Conservation (phyloP, 495 filamentous ascomycete species). For the Hypoxylon perforatum region DNA sequence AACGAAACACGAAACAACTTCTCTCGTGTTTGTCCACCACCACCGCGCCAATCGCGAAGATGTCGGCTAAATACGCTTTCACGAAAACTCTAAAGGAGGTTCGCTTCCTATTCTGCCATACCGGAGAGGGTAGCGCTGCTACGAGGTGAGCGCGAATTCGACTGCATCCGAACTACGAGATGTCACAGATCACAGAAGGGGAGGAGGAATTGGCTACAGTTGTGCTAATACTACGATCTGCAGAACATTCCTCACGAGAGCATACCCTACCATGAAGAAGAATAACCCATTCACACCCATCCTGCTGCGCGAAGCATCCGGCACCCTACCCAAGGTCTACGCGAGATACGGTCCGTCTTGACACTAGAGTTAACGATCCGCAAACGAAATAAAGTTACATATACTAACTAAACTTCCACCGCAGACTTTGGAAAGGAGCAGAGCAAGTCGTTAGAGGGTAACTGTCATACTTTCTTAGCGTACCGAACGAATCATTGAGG, state of each 20-base stretch:
- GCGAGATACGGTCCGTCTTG: constrained; percentile 87
- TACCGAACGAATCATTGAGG: constrained; percentile 8
- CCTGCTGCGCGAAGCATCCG: constrained; percentile 89
- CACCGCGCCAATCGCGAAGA: constrained; percentile 55
- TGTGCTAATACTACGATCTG: neutral
- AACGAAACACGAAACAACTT: neutral
- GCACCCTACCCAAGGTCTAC: constrained; percentile 84
- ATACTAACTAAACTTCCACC: constrained; percentile 15
- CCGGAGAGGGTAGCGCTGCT: constrained; percentile 84
- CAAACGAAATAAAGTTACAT: neutral
- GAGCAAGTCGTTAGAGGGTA: constrained; percentile 83
- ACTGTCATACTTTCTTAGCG: neutral
- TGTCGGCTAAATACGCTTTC: constrained; percentile 95
- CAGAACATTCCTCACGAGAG: constrained; percentile 88
- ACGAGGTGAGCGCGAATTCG: constrained; percentile 70
- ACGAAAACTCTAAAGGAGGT: constrained; percentile 89
- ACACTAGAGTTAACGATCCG: neutral
- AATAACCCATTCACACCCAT: constrained; percentile 96
- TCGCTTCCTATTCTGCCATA: constrained; percentile 96
- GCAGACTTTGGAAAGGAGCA: constrained; percentile 90
- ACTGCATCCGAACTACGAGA: neutral
- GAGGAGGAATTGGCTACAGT: constrained; percentile 8
- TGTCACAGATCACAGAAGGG: neutral
- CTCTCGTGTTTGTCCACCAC: constrained; percentile 20
- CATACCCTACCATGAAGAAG: constrained; percentile 99